Evolutionary conservation across 129 eudicot genomes (phyloP), one percentile per base, ranked within the genome.

Genomic region (Helianthus tuberosus): DNA sequence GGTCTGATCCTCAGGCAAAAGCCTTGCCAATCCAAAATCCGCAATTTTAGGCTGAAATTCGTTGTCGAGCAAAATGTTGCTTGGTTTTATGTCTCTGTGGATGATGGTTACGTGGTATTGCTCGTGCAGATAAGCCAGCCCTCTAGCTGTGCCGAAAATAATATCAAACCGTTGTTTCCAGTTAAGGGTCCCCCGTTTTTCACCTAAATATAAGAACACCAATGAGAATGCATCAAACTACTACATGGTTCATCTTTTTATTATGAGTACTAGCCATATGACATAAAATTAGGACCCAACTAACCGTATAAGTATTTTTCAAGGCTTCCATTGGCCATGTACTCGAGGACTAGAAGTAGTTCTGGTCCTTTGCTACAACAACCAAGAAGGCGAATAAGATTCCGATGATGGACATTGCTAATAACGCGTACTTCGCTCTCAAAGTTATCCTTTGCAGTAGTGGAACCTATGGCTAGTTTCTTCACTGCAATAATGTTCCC

Each of bases 281-380:
- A 9, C 8, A 32, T 16, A 63, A 71, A 39, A 16, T 16, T 0
- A 1, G 14, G 20, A 32, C n/a, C 0, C 23, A 55, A 79, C 80
- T 46, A 27, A 87, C 96, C 96, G 35, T 90, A 90, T 72, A 90
- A 58, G 75, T 17, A 90, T 61, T 76, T 90, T 39, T 90, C 96
- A 2, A 90, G 93, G 86, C 96, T 90, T 65, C 89, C 88, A 71
- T 90, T 88, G n/a, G 82, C 81, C 96, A 90, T 90, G 82, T 83
- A 87, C 67, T 90, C 96, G 5, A 85, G 83, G 14, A 90, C 89
- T 68, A 90, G 86, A 52, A 90, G 91, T 5, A 87, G 79, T 75
- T 85, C 89, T 32, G 86, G 83, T 47, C 89, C 93, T 74, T 84
- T 79, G 75, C 50, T 87, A 52, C 89, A 84, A 71, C 89, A 90